Percentiles rank a stretch among this genome's conserved stretches.
Evolutionary conservation across 345 rosid genomes (phyloP).

Genomic region (Eucalyptus tenuipes): DNA sequence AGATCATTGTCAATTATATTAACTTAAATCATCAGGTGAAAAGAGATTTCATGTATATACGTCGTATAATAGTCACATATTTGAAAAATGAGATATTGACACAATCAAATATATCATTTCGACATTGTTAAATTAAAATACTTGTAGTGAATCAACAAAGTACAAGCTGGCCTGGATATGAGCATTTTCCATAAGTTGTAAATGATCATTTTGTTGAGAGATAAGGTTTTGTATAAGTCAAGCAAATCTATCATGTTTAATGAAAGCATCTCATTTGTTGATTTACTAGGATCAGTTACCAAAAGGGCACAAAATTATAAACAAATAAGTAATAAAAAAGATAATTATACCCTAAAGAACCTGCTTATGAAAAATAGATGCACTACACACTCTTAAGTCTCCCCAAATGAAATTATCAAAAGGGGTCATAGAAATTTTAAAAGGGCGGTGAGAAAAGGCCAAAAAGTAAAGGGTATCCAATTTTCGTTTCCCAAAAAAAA

Average conservation of each 20-base stretch:
- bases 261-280: too few relatives aligned
- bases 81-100: accelerated
- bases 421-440: not conserved
- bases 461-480: not conserved
- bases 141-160: not conserved
- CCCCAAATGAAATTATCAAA: not conserved
- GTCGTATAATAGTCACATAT: accelerated
- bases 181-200: not conserved
- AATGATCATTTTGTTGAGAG: not conserved
- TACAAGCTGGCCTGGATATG: not conserved
- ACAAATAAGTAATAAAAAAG: not conserved
- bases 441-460: not conserved
- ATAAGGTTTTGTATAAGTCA: not conserved
- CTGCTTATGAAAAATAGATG: not conserved
- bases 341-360: not conserved
- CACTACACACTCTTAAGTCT: not conserved
- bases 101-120: not conserved
- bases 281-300: too few relatives aligned
- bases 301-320: too few relatives aligned
- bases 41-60: accelerated
- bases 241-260: not conserved
- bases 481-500: not conserved
- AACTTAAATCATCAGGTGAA: not conserved
- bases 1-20: not conserved
- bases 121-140: not conserved